Base-by-base conservation (phyloP, 148 eudicot genomes). In the Camellia lanceoleosa region DNA sequence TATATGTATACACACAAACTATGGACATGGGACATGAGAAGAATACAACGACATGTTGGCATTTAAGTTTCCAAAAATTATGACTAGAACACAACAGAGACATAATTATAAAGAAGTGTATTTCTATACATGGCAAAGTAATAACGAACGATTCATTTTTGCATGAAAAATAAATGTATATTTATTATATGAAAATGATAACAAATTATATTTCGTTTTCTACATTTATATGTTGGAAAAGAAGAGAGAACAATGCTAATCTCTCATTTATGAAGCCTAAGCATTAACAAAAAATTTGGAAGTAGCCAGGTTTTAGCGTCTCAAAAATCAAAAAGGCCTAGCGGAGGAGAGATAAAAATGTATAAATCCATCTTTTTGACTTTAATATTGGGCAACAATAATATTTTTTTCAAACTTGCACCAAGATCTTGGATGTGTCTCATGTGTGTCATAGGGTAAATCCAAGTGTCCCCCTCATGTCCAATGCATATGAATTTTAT, bases 261-360 rank as follows among this genome's bases (percentile, higher is more conserved):
- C 42, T 51, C 23, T 20, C 60, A 18, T 51, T 52, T 52, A 20
- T 20, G 63, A 73, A 73, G 19, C 63, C 76, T 49, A 55, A 38
- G 1, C 4, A 55, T 51, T 72, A 54, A 72, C 43, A 0, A 23
- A 64, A 10, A 70, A 51, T 47, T 70, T 72, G 6, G 64, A 73
- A 58, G 61, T 49, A 68, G 55, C 49, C 5, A 4, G 66, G n/a
- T 43, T 19, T 55, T 30, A 68, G 51, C 12, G 68, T 69, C 41
- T 79, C 46, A 72, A 20, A 47, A 79, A 46, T 65, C 71, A 71
- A 19, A 23, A 56, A 23, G 52, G 54, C 7, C 51, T 56, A 71
- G 62, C 23, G n/a, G 46, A 49, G 44, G 61, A 63, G 44, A 23
- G 75, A 23, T 14, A 30, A 71, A 19, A 3, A 49, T 51, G 75